These are phyloP conservation scores for Trichoderma orchidacearum DNA, from an alignment of 495 filamentous ascomycete genomes.

Conservation along the genomic window DNA sequence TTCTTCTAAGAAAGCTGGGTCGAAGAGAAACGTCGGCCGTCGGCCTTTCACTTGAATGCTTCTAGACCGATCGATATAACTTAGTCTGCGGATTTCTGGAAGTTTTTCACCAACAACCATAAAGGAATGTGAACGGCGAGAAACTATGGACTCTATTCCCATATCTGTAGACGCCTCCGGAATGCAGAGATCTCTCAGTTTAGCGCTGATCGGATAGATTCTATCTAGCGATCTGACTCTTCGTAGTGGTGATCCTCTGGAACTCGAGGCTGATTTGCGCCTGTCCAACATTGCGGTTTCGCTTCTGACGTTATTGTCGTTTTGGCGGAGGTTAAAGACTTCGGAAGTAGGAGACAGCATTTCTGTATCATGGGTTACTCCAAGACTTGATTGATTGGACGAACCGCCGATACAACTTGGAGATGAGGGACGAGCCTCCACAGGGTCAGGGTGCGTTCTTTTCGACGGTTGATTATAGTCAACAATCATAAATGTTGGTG, in stretches of 20 bases:
- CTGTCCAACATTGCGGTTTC: neutral
- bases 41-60: neutral
- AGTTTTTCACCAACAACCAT: neutral
- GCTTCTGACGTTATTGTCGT: neutral
- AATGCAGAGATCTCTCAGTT: neutral
- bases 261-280: neutral
- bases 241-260: neutral
- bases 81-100: neutral
- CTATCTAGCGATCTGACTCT: neutral
- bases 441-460: neutral
- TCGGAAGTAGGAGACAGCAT: neutral
- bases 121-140: neutral
- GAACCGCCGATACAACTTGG: constrained; percentile 9
- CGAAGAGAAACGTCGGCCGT: neutral
- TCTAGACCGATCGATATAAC: constrained; percentile 1
- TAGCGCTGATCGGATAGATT: neutral
- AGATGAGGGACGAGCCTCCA: neutral
- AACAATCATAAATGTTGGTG: neutral
- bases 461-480: neutral
- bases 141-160: neutral
- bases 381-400: neutral
- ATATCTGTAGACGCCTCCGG: neutral
- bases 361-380: neutral
- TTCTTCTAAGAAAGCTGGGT: neutral
- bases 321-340: neutral